Evolutionary conservation across 202 grass and related monocot species (phyloP), one percentile per base, ranked within the genome.

Genomic region (Digitaria exilis): DNA sequence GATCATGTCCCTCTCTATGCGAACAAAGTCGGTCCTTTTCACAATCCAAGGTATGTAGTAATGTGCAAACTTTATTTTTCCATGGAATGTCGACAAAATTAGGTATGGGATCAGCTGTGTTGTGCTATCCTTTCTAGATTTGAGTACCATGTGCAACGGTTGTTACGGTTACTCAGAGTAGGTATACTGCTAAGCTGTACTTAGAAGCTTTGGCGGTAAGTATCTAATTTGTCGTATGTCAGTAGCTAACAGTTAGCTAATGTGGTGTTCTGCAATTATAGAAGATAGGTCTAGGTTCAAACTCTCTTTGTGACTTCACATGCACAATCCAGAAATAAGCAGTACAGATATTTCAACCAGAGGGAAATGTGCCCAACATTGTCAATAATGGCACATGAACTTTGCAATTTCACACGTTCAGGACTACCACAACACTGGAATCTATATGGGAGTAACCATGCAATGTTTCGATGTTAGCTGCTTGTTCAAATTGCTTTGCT

Each of bases 11-110:
- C 91, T 17, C 94, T 97, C 59, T 97, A 94, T 42, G 94, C 91
- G 3, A 97, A 97, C 82, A 97, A 97, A 60, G 87, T 97, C 41
- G 91, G 94, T 1, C 94, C 94, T 31, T 97, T 97, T 81, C 94
- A 92, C 82, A 94, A 97, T 79, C 94, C 94, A 71, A 97, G 94
- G 94, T 97, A 93, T 76, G 69, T 67, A 49, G 65, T 16, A 24
- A 49, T 70, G 31, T 78, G 21, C 31, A 44, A 34, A 56, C 67
- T 69, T 24, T 35, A 14, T 28, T 25, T 28, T 28, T 59, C 21
- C 52, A 3, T 28, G n/a, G 11, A 0, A 4, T 21, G 18, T 21
- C 0, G 2, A 54, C 6, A 21, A 51, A 30, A 10, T 51, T 65
- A 9, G 54, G 32, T 41, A 1, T 15, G 9, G 1, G 12, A 49